Percentiles rank a stretch among this genome's conserved stretches.
These are phyloP conservation scores for Boletus edulis DNA, from an alignment of 768 basidiomycete genomes.

Conservation along the genomic window DNA sequence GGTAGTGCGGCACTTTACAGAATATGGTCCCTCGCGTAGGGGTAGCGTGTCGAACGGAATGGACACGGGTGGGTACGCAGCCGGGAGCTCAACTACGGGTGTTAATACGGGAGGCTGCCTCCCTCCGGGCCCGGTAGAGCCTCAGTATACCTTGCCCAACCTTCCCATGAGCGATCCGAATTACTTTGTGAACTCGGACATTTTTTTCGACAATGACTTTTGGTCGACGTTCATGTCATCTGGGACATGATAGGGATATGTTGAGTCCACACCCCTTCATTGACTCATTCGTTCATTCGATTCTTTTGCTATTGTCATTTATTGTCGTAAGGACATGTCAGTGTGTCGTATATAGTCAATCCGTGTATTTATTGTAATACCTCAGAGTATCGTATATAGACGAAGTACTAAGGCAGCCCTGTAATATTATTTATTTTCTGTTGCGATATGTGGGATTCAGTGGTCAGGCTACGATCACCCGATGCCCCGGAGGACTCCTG, in stretches of 20 bases:
- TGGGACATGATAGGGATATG: slow-evolving; percentile 8
- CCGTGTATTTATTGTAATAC: slow-evolving; percentile 6
- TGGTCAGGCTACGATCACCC: no score
- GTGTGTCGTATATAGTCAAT: slow-evolving; percentile 4
- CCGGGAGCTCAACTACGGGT: slow-evolving; percentile 3
- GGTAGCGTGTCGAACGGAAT: slow-evolving; percentile 18
- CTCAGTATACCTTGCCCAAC: slow-evolving; percentile 21
- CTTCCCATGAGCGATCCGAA: slow-evolving; percentile 26
- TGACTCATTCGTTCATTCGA: not conserved
- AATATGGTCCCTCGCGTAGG: slow-evolving; percentile 18
- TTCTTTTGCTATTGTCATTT: not conserved
- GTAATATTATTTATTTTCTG: no score
- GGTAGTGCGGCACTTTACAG: slow-evolving; percentile 22
- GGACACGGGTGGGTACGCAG: slow-evolving; percentile 11
- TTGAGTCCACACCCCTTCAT: not conserved
- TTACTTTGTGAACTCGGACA: slow-evolving; percentile 36
- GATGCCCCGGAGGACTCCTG: not conserved
- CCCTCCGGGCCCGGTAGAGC: slow-evolving; percentile 8
- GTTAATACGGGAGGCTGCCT: not conserved
- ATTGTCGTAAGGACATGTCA: not conserved
- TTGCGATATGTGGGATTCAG: no score
- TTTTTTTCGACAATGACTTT: slow-evolving; percentile 42
- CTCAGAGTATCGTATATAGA: slow-evolving; percentile 1
- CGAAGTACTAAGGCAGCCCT: not conserved
- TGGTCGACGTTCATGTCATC: slow-evolving; percentile 40